phyloP scores from a whole-genome alignment of 1,284 basidiomycete genomes.

The Ceraceosorus bombacis region DNA sequence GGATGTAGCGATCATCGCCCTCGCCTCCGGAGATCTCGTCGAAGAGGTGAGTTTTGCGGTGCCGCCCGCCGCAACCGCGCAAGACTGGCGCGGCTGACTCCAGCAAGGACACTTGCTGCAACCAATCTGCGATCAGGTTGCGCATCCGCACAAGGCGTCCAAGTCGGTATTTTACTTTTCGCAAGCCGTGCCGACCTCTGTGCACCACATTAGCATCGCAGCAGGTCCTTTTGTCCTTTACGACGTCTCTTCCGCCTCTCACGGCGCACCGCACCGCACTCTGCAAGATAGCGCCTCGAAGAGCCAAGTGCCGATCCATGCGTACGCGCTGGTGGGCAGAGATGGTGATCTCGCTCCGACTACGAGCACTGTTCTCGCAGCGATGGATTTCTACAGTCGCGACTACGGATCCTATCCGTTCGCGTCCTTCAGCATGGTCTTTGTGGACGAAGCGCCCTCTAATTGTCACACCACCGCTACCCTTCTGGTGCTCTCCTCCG shows the following conservation, averaged over 20 bases:
- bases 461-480: slow-evolving; percentile 73
- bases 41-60: slow-evolving; percentile 20
- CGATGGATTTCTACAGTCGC: slow-evolving; percentile 83
- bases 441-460: slow-evolving; percentile 70
- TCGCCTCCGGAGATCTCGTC: slow-evolving; percentile 74
- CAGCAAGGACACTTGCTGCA: too few relatives aligned
- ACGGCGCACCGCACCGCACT: background rate
- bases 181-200: slow-evolving; percentile 78
- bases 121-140: slow-evolving; percentile 56
- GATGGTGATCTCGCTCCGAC: slow-evolving; percentile 64
- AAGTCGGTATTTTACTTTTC: slow-evolving; percentile 93
- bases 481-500: slow-evolving; percentile 69
- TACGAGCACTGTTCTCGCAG: slow-evolving; percentile 70
- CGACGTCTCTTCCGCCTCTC: slow-evolving; percentile 20
- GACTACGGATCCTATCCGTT: slow-evolving; percentile 97
- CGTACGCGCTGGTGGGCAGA: slow-evolving; percentile 79
- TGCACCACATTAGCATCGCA: slow-evolving; percentile 91
- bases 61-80: background rate
- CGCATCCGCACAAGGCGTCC: slow-evolving; percentile 85
- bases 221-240: slow-evolving; percentile 71
- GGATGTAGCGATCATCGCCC: slow-evolving; percentile 59
- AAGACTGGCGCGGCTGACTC: too few relatives aligned
- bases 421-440: slow-evolving; percentile 83
- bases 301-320: slow-evolving; percentile 77
- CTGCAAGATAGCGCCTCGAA: slow-evolving; percentile 51